Evolutionary conservation across 2,329 filamentous ascomycete species (phyloP), one percentile per base, ranked within the genome.

Genomic region (Rhynchosporium graminicola): DNA sequence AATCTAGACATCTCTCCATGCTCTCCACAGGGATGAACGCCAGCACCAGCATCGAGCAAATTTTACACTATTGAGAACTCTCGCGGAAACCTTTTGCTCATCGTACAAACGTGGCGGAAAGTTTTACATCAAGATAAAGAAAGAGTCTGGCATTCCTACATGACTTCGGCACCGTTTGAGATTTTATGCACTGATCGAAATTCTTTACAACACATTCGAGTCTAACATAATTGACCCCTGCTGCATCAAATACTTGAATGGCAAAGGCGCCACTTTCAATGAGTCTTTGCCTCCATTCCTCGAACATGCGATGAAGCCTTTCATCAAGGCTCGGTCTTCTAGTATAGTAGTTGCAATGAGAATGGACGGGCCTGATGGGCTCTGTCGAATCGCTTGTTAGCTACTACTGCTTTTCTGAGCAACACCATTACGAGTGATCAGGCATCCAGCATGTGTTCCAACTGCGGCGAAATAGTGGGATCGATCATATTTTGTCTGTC

Each of bases 71-170:
- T 56, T 20, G 45, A 48, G 45, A 61, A 67, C 26, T 67, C 65
- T 26, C 47, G 57, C 62, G 10, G 42, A 58, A 2, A 48, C 61
- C 15, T 4, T 40, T 33, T 31, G 43, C 28, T 51, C 36, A 4
- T 50, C 26, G 20, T 15, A 36, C 12, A 20, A 15, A 20, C 47
- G 47, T 38, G 15, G 31, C 3, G 55, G 43, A 13, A 69, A 76
- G 75, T 0, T 77, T 78, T 15, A 87, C 68, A 68, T 86, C 77
- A 2, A 83, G 71, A 76, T 80, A 86, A 2, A 86, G 65, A 68
- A 86, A 87, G 67, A 86, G 84, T 0, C 81, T 83, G 0, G 83
- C 83, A 64, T 85, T 85, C n/a, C 76, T 76, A 15, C 8, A 15
- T 2, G 31, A 20, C 20, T 74, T 73, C 36, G n/a, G 59, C 20